Conservation (phyloP, 1,284 basidiomycete genomes). For the Ustilago xerochloae region DNA sequence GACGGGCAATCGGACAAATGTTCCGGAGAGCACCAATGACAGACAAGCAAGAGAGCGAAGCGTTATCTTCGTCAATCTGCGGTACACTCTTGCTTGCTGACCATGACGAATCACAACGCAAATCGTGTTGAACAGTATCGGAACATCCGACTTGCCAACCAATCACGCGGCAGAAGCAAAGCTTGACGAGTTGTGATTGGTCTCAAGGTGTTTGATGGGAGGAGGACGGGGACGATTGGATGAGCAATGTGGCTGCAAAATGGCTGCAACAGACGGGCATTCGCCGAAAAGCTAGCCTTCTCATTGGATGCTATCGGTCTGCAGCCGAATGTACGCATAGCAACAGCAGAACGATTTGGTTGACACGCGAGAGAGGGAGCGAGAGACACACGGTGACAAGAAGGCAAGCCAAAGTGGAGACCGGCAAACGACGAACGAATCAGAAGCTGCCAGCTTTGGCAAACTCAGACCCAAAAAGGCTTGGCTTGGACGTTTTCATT, state of each 20-base stretch:
- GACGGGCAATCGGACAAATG: neutral
- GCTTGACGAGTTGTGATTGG: no score
- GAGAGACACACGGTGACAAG: neutral
- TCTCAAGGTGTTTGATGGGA: no score
- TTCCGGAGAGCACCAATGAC: neutral
- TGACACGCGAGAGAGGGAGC: neutral
- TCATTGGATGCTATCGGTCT: constrained; percentile 15
- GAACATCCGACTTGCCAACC: neutral
- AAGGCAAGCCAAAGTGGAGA: neutral
- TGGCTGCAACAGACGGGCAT: constrained; percentile 11
- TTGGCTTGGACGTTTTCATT: constrained; percentile 2
- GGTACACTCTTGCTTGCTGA: neutral
- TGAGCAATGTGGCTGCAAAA: neutral
- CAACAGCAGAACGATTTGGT: no score
- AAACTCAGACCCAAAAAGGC: constrained; percentile 3
- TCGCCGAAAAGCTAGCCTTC: constrained; percentile 13
- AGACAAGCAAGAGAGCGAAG: neutral
- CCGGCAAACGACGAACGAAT: constrained; percentile 1
- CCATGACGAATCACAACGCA: neutral
- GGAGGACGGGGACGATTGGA: no score
- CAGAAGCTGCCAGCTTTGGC: neutral
- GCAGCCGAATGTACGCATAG: constrained; percentile 6
- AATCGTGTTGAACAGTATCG: neutral
- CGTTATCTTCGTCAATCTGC: neutral
- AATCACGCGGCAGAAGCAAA: neutral